Conservation (phyloP, 345 rosid genomes). For the Eucalyptus paniculata region DNA sequence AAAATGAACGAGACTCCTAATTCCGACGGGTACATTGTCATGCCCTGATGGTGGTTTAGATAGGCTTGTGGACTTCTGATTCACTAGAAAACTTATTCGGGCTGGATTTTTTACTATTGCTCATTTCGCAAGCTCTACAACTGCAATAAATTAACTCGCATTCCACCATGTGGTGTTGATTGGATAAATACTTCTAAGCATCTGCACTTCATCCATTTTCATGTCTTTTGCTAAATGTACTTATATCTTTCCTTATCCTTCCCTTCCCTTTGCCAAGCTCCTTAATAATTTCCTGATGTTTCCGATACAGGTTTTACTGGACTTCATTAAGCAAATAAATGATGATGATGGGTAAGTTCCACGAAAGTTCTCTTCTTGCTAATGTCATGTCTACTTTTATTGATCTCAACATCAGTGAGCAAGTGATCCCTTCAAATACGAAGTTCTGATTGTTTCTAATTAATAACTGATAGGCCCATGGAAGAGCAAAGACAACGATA, state of each 20-base stretch:
- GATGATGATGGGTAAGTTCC: slow-evolving; percentile 88
- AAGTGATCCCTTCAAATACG: neutral
- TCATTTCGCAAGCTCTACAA: neutral
- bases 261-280: neutral
- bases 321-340: slow-evolving; percentile 84
- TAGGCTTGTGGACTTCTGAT: neutral
- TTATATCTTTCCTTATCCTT: neutral
- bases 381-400: neutral
- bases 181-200: neutral
- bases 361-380: neutral
- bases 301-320: slow-evolving; percentile 65
- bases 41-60: neutral
- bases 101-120: neutral
- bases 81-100: neutral
- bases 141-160: neutral
- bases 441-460: neutral
- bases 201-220: neutral
- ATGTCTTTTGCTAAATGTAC: neutral
- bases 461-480: slow-evolving; percentile 62
- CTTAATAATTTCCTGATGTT: neutral
- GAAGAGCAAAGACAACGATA: slow-evolving; percentile 96
- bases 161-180: neutral
- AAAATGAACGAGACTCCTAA: neutral
- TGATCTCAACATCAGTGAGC: neutral
- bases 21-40: neutral